Evolutionary conservation across 2,329 filamentous ascomycete species (phyloP).

Genomic region (Aureobasidium sp.): DNA sequence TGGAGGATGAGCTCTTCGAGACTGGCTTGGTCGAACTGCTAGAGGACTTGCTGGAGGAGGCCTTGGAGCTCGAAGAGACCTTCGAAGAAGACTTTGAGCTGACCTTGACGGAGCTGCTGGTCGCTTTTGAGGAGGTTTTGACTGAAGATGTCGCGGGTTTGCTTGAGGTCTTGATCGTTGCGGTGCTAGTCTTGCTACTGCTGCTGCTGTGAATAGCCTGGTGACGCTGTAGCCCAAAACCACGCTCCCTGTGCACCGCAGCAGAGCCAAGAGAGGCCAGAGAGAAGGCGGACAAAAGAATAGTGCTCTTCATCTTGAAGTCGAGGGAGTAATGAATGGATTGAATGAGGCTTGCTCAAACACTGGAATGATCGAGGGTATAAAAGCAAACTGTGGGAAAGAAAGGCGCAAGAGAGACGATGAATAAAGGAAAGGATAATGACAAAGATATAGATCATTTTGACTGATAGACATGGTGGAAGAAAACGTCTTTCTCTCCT

Average conservation of each 20-base stretch:
- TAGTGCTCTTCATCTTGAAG: not conserved
- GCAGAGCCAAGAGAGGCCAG: constrained; percentile 8
- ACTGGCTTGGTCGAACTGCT: not conserved
- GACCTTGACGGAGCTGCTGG: not conserved
- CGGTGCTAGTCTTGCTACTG: not conserved
- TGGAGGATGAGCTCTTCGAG: not conserved
- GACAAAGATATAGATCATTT: constrained; percentile 7
- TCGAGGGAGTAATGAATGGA: not conserved
- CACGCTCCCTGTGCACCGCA: constrained; percentile 1
- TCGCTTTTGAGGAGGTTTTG: not conserved
- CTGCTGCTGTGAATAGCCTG: constrained; percentile 1
- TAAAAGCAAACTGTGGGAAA: not conserved
- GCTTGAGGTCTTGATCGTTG: constrained; percentile 1
- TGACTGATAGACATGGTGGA: constrained; percentile 3
- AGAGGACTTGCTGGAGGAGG: not conserved
- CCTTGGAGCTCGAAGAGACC: not conserved
- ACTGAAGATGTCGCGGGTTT: not conserved
- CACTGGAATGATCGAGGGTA: not conserved
- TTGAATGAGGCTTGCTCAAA: not conserved
- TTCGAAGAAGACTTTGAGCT: not conserved
- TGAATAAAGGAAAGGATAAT: not conserved
- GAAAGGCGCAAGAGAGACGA: not conserved
- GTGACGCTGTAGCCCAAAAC: not conserved
- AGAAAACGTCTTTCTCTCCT: constrained; percentile 5
- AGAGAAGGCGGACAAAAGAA: not conserved